Evolutionary conservation across 257 asterid genomes (phyloP).

Genomic region (Fraxinus quadrangulata): DNA sequence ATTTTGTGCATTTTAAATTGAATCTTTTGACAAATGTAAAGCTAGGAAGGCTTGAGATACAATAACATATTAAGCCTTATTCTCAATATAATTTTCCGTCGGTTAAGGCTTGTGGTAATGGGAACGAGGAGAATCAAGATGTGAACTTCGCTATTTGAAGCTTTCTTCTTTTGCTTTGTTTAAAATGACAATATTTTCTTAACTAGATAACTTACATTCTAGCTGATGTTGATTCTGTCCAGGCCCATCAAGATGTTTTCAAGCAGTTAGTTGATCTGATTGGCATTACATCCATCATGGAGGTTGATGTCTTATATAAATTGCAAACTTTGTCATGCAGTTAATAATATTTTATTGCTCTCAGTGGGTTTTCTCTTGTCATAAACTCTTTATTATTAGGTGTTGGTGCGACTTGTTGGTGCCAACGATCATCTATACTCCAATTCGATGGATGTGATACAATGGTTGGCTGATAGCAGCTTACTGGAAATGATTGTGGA

Average conservation of each 20-base stretch:
- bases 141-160: constrained; percentile 14
- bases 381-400: constrained; percentile 50
- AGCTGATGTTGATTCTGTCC: constrained; percentile 25
- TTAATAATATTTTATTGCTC: constrained; percentile 17
- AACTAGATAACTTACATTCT: constrained; percentile 5
- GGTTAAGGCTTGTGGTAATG: neutral
- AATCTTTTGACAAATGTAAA: too few relatives aligned
- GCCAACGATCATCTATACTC: constrained; percentile 88
- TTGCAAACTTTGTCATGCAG: constrained; percentile 19
- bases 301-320: constrained; percentile 51
- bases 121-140: constrained; percentile 4
- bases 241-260: constrained; percentile 90
- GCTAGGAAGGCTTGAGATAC: neutral
- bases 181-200: neutral
- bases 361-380: constrained; percentile 31
- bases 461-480: constrained; percentile 91
- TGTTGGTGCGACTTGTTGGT: constrained; percentile 91
- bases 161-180: constrained; percentile 5
- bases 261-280: constrained; percentile 92
- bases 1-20: too few relatives aligned
- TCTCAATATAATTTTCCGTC: too few relatives aligned
- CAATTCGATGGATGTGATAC: constrained; percentile 80
- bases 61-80: too few relatives aligned
- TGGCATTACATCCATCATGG: constrained; percentile 98
- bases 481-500: constrained; percentile 97